Evolutionary conservation across 352 stramenopile genomes (phyloP).

Genomic region (Globisporangium paroecandrum): DNA sequence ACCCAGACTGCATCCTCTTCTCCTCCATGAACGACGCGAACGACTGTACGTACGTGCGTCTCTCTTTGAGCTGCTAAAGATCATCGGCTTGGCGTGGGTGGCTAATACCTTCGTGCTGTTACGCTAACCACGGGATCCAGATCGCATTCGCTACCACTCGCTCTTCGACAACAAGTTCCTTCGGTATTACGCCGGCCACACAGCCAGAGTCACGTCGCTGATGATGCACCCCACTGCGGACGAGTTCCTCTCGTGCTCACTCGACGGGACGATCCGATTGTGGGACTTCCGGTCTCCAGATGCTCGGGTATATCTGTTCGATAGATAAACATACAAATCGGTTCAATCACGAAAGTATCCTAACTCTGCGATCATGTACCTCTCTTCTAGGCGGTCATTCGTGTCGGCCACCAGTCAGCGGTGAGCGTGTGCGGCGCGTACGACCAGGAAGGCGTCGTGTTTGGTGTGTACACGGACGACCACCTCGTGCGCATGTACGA

Average conservation of each 20-base stretch:
- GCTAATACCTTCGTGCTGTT: not conserved
- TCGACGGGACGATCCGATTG: constrained; percentile 73
- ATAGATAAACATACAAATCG: not conserved
- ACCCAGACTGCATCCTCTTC: constrained; percentile 84
- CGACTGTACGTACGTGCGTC: constrained; percentile 40
- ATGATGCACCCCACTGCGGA: constrained; percentile 86
- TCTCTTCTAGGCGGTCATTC: constrained; percentile 51
- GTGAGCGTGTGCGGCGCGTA: constrained; percentile 69
- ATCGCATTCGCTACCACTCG: constrained; percentile 82
- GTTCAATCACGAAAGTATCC: not conserved
- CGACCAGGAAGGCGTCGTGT: constrained; percentile 82
- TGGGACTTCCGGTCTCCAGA: constrained; percentile 80
- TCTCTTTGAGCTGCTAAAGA: not conserved
- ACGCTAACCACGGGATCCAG: too few species aligned
- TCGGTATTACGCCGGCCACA: constrained; percentile 83
- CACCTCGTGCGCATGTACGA: constrained; percentile 88
- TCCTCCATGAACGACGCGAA: constrained; percentile 71
- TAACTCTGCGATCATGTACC: not conserved
- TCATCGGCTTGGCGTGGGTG: too few species aligned
- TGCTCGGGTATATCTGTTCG: constrained; percentile 30
- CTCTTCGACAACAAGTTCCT: constrained; percentile 89
- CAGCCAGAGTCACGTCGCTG: constrained; percentile 70
- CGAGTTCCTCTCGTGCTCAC: constrained; percentile 77
- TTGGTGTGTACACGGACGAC: constrained; percentile 84
- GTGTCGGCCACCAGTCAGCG: constrained; percentile 56